Evolutionary conservation across 495 filamentous ascomycete genomes (phyloP), one percentile per base, ranked within the genome.

Genomic region (Penicillium crystallinum): DNA sequence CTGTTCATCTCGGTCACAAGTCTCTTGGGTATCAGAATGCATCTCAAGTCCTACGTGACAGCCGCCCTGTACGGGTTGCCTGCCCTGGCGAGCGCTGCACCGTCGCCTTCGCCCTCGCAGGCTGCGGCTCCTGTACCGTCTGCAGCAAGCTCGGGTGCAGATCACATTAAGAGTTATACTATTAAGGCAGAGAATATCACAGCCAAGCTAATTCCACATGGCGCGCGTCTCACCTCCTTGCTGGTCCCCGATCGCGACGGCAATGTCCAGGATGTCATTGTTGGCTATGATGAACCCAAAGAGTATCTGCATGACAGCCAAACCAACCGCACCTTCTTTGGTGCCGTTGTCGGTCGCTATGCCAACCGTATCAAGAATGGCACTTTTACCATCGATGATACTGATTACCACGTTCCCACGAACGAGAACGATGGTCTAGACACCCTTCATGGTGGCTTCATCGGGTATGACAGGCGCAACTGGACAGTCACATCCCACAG

Each of bases 331-430:
- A 87, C 87, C 42, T 88, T 85, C 74, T 86, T 88, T 52, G 88
- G 88, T 36, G 76, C 83, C 6, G 79, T 89, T n/a, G 85, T 83
- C 5, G 89, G 89, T 31, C 85, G 88, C 15, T 92, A 91, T 61
- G 88, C 88, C 36, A 92, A 95, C 69, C 84, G 87, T 29, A 95
- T 93, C 71, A 89, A 86, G 76, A 93, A 93, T 67, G 83, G 82
- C 55, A 87, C 81, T 8, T 95, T 93, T 61, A 77, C 75, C 52
- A 78, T 92, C 52, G 85, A 89, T 44, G 85, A 81, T 19, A 57
- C 56, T 12, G 74, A 66, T 0, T 92, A 85, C 59, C 77, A 90
- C 52, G 71, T 89, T 37, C 64, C 76, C 2, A 69, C 83, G 30
- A 93, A 92, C 67, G 89, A 95, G 62, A 81, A 93, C 46, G 58